These are phyloP conservation scores for Rhodamnia argentea DNA, from an alignment of 345 rosid species.

Conservation along the genomic window DNA sequence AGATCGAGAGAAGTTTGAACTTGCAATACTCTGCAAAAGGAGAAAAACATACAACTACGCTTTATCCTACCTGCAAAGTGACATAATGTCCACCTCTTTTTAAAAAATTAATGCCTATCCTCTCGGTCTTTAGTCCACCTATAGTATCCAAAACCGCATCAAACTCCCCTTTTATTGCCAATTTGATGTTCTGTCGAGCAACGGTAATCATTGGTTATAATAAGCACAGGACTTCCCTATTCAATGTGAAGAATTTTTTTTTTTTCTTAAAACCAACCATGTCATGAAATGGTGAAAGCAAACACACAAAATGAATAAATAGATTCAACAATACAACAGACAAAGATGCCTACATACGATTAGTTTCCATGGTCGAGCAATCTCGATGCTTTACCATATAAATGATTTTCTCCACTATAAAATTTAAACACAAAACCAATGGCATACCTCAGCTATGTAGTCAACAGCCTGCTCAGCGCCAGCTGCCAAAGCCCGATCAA, in stretches of 20 bases:
- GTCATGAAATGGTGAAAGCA: neutral
- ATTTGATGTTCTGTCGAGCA: slow-evolving; percentile 55
- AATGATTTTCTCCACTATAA: neutral
- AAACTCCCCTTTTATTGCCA: slow-evolving; percentile 72
- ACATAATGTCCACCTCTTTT: slow-evolving; percentile 81
- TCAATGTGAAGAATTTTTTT: neutral
- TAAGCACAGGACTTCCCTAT: neutral
- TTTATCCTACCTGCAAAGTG: slow-evolving; percentile 66
- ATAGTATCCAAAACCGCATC: slow-evolving; percentile 92
- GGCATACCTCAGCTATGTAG: slow-evolving; percentile 63
- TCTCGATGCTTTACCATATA: neutral
- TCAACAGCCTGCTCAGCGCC: slow-evolving; percentile 91
- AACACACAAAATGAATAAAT: neutral
- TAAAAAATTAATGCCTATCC: slow-evolving; percentile 60
- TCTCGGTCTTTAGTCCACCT: slow-evolving; percentile 79
- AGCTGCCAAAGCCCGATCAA: slow-evolving; percentile 44
- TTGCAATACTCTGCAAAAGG: neutral
- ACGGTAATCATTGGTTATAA: neutral
- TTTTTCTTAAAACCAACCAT: neutral
- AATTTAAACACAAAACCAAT: neutral
- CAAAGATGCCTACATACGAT: neutral
- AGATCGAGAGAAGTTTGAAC: neutral
- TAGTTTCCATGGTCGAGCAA: neutral
- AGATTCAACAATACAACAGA: neutral
- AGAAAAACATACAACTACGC: neutral